phyloP scores from a whole-genome alignment of 345 rosid genomes.

The Erucastrum elatum region DNA sequence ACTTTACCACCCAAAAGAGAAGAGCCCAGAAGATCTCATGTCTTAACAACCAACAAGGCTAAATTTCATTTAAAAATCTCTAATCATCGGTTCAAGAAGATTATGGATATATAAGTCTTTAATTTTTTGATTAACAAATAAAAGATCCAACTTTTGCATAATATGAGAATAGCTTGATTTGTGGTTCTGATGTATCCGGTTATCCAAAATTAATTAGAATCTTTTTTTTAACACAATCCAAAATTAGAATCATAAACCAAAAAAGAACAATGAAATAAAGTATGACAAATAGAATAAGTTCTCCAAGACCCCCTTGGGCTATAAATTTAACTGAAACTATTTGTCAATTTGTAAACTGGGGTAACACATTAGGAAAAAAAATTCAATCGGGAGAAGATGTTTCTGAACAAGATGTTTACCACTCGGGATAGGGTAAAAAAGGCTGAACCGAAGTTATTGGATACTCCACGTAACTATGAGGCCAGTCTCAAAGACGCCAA shows the following conservation, averaged over 20 bases:
- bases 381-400: not conserved
- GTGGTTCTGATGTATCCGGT: not conserved
- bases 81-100: not conserved
- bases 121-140: not conserved
- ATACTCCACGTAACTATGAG: slow-evolving; percentile 46
- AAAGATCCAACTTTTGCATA: not conserved
- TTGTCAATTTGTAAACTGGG: slow-evolving; percentile 2
- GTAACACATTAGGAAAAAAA: not conserved
- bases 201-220: not conserved
- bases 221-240: no score
- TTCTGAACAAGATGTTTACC: not conserved
- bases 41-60: not conserved
- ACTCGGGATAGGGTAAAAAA: not conserved
- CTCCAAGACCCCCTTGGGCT: slow-evolving; percentile 10
- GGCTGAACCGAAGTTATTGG: slow-evolving; percentile 1
- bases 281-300: slow-evolving; percentile 30
- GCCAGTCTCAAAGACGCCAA: slow-evolving; percentile 52
- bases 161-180: not conserved
- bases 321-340: slow-evolving; percentile 7
- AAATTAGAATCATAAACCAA: not conserved
- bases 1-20: no score
- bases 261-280: not conserved
- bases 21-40: not conserved
- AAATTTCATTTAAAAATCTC: not conserved
- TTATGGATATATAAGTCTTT: not conserved